Conservation (phyloP, 1,284 basidiomycete genomes). For the Hemileia vastatrix region DNA sequence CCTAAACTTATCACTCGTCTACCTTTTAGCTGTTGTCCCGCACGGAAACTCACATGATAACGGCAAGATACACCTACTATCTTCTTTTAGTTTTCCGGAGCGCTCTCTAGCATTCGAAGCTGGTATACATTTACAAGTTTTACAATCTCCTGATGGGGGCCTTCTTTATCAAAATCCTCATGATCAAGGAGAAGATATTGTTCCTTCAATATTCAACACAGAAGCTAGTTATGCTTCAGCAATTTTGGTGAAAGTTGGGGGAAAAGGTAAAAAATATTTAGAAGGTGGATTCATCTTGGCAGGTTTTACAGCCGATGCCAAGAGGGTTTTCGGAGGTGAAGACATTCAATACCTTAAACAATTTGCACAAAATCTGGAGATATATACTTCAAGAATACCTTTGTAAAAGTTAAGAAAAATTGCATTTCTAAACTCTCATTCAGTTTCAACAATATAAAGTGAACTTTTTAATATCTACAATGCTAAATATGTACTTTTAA, state of each 20-base stretch:
- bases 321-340: slow-evolving; percentile 29
- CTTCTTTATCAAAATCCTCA: slow-evolving; percentile 34
- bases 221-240: slow-evolving; percentile 29
- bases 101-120: slow-evolving; percentile 35
- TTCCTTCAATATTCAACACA: too few relatives aligned
- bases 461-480: too few relatives aligned
- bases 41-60: neutral
- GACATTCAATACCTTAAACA: slow-evolving; percentile 30
- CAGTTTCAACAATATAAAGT: too few relatives aligned
- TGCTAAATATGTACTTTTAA: too few relatives aligned
- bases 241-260: slow-evolving; percentile 33
- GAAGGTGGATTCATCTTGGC: slow-evolving; percentile 33
- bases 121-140: slow-evolving; percentile 33
- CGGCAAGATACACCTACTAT: slow-evolving; percentile 25
- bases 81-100: slow-evolving; percentile 29
- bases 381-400: slow-evolving; percentile 16
- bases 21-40: slow-evolving; percentile 25
- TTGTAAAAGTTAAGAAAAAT: too few relatives aligned
- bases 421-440: too few relatives aligned
- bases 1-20: slow-evolving; percentile 33
- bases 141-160: slow-evolving; percentile 34
- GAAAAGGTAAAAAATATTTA: slow-evolving; percentile 23
- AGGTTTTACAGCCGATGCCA: slow-evolving; percentile 28
- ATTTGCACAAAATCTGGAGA: slow-evolving; percentile 31
- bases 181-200: slow-evolving; percentile 6